Base-by-base conservation (phyloP, 73 alveolate genomes). In the Diophrys appendiculata region DNA sequence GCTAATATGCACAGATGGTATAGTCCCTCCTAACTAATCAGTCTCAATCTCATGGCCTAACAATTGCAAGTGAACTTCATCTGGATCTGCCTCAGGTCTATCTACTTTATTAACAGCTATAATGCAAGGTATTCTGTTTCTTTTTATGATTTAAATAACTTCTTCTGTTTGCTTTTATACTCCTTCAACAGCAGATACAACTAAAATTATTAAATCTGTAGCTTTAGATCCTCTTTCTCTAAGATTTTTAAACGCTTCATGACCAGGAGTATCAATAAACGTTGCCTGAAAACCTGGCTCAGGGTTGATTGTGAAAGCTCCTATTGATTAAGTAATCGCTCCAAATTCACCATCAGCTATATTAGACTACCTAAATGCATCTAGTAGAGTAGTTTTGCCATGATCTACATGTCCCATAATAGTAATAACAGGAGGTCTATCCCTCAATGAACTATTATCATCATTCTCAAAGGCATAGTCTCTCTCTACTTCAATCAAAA, bases 381-480 rank as follows among this genome's bases (percentile, higher is more conserved):
- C 99, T 3, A 94, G 82, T 28, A 96, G 90, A 0, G 99, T 96
- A 52, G 99, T 96, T 74, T 96, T 96, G 54, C 99, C 99, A 69
- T 96, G 99, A 76, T 96, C 99, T 32, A 96, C 99, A 81, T 96
- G 99, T 11, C 99, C 99, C 99, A 96, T 96, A 56, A 96, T 93
- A 2, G 99, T 92, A 23, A 94, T 92, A 24, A 94, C 87, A 0
- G 99, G 99, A 0, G 95, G 87, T 68, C 99, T 76, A 14, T 33
- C 54, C 53, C 2, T 53, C 3, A 33, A n/a, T 33, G n/a, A n/a
- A n/a, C n/a, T n/a, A n/a, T n/a, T n/a, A n/a, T n/a, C n/a, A n/a
- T n/a, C n/a, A n/a, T n/a, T n/a, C n/a, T n/a, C n/a, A n/a, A n/a
- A n/a, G n/a, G n/a, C n/a, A n/a, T n/a, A n/a, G n/a, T n/a, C n/a